Base-by-base conservation (phyloP, 805 yeast genomes). In the Komagataella populi region DNA sequence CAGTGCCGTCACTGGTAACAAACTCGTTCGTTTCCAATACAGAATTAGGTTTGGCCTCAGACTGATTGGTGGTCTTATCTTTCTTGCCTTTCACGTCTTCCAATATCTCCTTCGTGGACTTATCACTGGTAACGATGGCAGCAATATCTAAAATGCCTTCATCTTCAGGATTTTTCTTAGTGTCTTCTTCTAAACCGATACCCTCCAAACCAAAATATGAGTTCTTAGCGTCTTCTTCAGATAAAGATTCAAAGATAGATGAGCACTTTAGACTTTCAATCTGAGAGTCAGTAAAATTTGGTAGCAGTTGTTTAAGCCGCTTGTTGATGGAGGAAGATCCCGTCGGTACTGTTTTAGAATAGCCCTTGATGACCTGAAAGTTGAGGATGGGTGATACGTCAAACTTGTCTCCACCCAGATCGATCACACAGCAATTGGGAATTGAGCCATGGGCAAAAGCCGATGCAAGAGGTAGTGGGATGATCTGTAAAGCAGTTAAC, bases 81-180 rank as follows among this genome's bases (percentile, higher is more conserved):
- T 58, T 60, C 47, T 54, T 53, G 48, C 57, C 56, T 14, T 54
- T 57, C 45, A 59, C 63, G 43, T 58, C 60, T 45, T 64, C 65
- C 48, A 67, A 54, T 6, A 67, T 58, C 48, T 59, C 89, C 50
- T 85, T 72, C 2, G 89, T 79, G 20, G 68, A 59, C 55, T 83
- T 78, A 12, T 82, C 88, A 55, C 87, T 82, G 1, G 93, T 78
- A 10, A 90, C 93, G 57, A 90, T 80, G 45, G 89, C 87, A 2
- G 96, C 96, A 49, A 91, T 89, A 63, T 91, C 96, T 44, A 88
- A 73, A 3, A 81, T 79, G 50, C 88, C 95, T 30, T 84, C 91
- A 44, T 80, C 87, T 8, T 56, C 54, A 3, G 55, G 50, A 30
- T 49, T 55, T 55, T 23, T 60, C 58, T n/a, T 54, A 54, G 50